These are phyloP conservation scores for Heimioporus sp. DNA, from an alignment of 768 basidiomycete genomes.

Conservation along the genomic window DNA sequence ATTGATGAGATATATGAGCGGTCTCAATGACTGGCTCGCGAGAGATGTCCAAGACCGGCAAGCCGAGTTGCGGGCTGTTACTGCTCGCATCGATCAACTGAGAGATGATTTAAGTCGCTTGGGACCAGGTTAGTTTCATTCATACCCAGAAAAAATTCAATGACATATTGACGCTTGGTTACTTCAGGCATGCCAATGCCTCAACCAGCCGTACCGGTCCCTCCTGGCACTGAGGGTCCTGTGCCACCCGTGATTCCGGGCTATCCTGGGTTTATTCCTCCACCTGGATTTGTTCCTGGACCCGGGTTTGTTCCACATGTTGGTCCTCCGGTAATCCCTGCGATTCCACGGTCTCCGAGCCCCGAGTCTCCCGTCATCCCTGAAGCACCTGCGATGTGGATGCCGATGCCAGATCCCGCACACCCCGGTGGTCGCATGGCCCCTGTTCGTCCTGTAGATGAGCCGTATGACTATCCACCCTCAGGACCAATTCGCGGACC, in stretches of 20 bases:
- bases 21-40: conserved; percentile 75
- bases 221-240: conserved; percentile 11
- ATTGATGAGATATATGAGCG: conserved; percentile 75
- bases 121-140: conserved; percentile 29
- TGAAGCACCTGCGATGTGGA: conserved; percentile 10
- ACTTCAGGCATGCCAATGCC: conserved; percentile 26
- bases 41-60: conserved; percentile 80
- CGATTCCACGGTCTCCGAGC: conserved; percentile 18
- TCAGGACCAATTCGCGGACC: conserved; percentile 5
- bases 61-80: conserved; percentile 63
- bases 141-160: no score
- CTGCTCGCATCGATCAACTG: conserved; percentile 55
- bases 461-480: conserved; percentile 7
- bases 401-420: conserved; percentile 24
- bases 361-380: conserved; percentile 26
- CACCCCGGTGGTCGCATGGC: conserved; percentile 2
- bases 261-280: conserved; percentile 18
- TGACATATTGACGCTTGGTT: not conserved
- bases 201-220: conserved; percentile 17
- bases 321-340: conserved; percentile 14
- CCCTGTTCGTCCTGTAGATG: conserved; percentile 40
- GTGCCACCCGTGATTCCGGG: conserved; percentile 17
- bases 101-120: conserved; percentile 45
- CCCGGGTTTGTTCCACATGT: conserved; percentile 10
- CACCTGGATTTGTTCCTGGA: no score